Conservation (phyloP, 306 rosid species). For the Prunus mira region DNA sequence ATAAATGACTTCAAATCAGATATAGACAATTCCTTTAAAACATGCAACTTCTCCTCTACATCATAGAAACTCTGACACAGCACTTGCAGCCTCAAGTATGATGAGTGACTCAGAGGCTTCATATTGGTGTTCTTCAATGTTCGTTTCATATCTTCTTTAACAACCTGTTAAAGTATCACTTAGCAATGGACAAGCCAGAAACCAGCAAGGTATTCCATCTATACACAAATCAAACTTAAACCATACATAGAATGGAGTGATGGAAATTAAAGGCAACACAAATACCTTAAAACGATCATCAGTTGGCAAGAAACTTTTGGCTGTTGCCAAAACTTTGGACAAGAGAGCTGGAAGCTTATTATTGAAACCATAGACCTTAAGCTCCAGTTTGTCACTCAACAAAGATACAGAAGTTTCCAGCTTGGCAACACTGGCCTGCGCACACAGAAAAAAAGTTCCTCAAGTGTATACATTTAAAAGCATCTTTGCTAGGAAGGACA, state of each 20-base stretch:
- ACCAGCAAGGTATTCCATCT: conserved; percentile 5
- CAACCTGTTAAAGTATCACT: conserved; percentile 49
- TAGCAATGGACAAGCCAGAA: conserved; percentile 24
- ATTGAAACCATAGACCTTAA: conserved; percentile 86
- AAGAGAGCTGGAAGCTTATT: conserved; percentile 80
- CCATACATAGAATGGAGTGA: not conserved
- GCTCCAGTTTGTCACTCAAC: conserved; percentile 74
- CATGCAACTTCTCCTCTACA: conserved; percentile 55
- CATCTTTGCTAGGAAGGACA: not conserved
- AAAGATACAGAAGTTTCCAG: conserved; percentile 84
- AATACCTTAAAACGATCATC: conserved; percentile 72
- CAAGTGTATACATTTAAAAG: not conserved
- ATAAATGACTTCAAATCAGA: conserved; percentile 68
- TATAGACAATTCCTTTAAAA: conserved; percentile 50
- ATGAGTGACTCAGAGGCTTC: conserved; percentile 87
- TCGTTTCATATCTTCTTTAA: conserved; percentile 82
- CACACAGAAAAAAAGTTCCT: not conserved
- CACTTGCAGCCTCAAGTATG: conserved; percentile 77
- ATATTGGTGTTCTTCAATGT: conserved; percentile 76
- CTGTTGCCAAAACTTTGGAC: conserved; percentile 55
- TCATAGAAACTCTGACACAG: conserved; percentile 72
- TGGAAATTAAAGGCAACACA: conserved; percentile 14
- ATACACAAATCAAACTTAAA: not conserved
- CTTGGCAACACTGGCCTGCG: conserved; percentile 92
- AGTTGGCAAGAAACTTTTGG: conserved; percentile 68